These are phyloP conservation scores for Nissolia schottii DNA, from an alignment of 306 rosid genomes.

Conservation along the genomic window DNA sequence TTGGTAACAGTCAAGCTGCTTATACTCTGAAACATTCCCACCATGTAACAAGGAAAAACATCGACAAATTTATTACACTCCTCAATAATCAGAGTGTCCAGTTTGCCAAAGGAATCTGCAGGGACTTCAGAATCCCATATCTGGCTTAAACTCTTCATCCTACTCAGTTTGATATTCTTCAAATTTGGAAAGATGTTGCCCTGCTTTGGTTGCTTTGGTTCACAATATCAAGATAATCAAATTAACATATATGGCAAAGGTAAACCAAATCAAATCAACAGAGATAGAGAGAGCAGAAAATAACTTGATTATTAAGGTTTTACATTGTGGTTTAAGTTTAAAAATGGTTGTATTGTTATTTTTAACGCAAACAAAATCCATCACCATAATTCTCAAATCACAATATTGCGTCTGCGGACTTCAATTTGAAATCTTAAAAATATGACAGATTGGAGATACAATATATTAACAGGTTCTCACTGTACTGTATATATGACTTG, in stretches of 20 bases:
- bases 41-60: not conserved
- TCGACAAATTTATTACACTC: not conserved
- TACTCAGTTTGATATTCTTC: slow-evolving; percentile 1
- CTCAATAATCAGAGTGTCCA: not conserved
- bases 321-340: not conserved
- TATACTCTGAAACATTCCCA: not conserved
- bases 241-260: not conserved
- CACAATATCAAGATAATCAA: not conserved
- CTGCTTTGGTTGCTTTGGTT: not conserved
- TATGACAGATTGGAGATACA: too few relatives aligned
- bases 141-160: not conserved
- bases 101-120: not conserved
- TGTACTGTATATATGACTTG: too few relatives aligned
- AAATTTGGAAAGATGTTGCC: not conserved
- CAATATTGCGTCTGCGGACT: too few relatives aligned
- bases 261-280: not conserved
- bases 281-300: too few relatives aligned
- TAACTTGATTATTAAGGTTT: not conserved
- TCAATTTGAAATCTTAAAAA: too few relatives aligned
- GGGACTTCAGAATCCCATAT: not conserved
- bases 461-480: too few relatives aligned
- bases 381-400: too few relatives aligned
- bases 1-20: slow-evolving; percentile 6
- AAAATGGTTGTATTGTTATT: not conserved
- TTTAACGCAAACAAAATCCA: not conserved